Percentiles rank a stretch among this genome's conserved stretches.
These are phyloP conservation scores for Penicillium paneum DNA, from an alignment of 2,329 filamentous ascomycete species.

Conservation along the genomic window DNA sequence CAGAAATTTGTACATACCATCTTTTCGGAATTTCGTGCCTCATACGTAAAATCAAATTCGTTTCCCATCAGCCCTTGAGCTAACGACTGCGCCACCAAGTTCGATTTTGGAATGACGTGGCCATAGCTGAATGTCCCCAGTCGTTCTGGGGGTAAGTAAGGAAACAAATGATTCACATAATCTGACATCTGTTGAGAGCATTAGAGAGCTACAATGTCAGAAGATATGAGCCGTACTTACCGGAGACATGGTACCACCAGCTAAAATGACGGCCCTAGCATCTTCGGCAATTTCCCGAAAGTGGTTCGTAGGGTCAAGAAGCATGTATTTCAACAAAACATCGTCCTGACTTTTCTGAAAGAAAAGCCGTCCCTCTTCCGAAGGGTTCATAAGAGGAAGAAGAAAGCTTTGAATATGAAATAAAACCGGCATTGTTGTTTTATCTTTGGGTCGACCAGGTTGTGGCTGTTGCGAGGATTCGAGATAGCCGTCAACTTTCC, in stretches of 20 bases:
- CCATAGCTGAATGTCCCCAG: slow-evolving; percentile 86
- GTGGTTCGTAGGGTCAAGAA: slow-evolving; percentile 86
- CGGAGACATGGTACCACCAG: slow-evolving; percentile 96
- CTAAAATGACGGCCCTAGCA: slow-evolving; percentile 82
- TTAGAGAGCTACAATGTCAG: slow-evolving; percentile 10
- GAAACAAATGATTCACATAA: slow-evolving; percentile 82
- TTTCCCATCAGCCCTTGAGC: slow-evolving; percentile 46
- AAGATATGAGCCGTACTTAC: slow-evolving; percentile 34
- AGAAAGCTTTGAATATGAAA: slow-evolving; percentile 69
- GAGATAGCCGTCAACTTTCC: slow-evolving; percentile 90
- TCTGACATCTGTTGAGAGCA: slow-evolving; percentile 65
- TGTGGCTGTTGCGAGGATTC: slow-evolving; percentile 57
- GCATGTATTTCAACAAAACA: slow-evolving; percentile 73
- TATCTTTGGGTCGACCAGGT: slow-evolving; percentile 28
- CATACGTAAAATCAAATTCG: slow-evolving; percentile 84
- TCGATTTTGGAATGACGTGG: slow-evolving; percentile 83
- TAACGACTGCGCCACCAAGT: slow-evolving; percentile 75
- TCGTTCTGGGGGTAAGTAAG: slow-evolving; percentile 60
- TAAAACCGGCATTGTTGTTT: slow-evolving; percentile 51
- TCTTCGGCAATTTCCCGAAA: slow-evolving; percentile 84
- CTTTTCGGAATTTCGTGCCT: slow-evolving; percentile 63
- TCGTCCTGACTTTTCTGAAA: slow-evolving; percentile 48
- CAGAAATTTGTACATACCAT: slow-evolving; percentile 48
- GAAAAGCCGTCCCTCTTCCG: slow-evolving; percentile 62
- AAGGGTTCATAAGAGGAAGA: slow-evolving; percentile 79